Percentiles rank a stretch among this genome's conserved stretches.
Conservation (phyloP, 768 basidiomycete species). For the Dendrothele bispora region DNA sequence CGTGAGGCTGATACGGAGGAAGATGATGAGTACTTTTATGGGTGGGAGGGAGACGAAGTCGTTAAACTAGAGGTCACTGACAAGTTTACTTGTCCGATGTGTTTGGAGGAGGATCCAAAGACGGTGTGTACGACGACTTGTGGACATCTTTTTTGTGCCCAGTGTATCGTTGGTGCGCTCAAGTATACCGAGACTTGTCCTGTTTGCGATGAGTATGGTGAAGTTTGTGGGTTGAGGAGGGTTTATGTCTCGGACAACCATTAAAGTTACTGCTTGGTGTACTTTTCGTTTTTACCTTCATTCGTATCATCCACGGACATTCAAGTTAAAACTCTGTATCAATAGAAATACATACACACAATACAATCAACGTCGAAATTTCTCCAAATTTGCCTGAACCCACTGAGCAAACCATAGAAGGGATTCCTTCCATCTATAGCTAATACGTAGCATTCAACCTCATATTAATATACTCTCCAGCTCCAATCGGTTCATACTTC, state of each 20-base stretch:
- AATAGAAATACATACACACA: no score
- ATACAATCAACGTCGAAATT: no score
- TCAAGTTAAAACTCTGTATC: no score
- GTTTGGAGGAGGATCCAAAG: neutral
- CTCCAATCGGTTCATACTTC: constrained; percentile 33
- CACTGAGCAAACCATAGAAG: no score
- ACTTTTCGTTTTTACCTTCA: no score
- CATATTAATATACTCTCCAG: constrained; percentile 23
- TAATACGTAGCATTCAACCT: constrained; percentile 11
- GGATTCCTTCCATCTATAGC: no score
- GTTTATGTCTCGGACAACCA: constrained; percentile 2
- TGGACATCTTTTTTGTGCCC: constrained; percentile 7
- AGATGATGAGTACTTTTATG: neutral
- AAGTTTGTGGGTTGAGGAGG: neutral
- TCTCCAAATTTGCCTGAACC: no score
- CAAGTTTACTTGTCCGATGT: constrained; percentile 5
- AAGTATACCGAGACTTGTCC: constrained; percentile 4
- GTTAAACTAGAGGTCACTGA: no score
- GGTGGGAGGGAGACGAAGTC: constrained; percentile 1
- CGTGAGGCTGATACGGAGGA: neutral
- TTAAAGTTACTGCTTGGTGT: no score
- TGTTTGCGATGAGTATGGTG: neutral
- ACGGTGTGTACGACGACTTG: constrained; percentile 3
- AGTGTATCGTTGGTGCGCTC: constrained; percentile 1
- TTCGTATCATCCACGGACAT: no score